A percentile compares a stretch with the other conserved stretches of the same genome.
phyloP scores from a whole-genome alignment of 2,329 filamentous ascomycete species.

The Metarhizium anisopliae region DNA sequence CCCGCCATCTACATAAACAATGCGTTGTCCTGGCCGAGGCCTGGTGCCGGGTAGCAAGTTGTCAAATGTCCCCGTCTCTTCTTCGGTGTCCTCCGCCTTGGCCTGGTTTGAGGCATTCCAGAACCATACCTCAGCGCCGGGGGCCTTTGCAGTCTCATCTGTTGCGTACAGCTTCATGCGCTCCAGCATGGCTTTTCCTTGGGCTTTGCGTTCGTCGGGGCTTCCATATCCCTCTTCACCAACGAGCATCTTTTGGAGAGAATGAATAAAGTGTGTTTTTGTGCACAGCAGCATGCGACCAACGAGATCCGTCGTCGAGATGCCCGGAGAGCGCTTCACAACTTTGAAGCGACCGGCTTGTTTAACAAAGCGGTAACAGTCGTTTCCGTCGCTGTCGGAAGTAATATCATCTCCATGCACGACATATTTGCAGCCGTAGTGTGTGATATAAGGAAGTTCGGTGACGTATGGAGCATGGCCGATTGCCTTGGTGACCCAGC shows the following conservation, averaged over 20 bases:
- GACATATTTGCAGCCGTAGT: slow-evolving; percentile 92
- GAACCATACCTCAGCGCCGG: slow-evolving; percentile 78
- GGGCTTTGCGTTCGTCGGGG: slow-evolving; percentile 53
- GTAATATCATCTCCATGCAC: slow-evolving; percentile 97
- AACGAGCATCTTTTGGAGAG: slow-evolving; percentile 57
- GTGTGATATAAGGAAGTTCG: slow-evolving; percentile 82
- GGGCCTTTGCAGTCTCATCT: slow-evolving; percentile 68
- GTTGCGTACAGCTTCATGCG: slow-evolving; percentile 81
- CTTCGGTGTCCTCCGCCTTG: slow-evolving; percentile 31
- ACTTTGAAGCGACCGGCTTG: slow-evolving; percentile 89
- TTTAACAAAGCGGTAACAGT: slow-evolving; percentile 98
- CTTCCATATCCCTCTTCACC: slow-evolving; percentile 67
- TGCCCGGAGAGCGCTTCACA: slow-evolving; percentile 90
- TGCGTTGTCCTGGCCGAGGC: slow-evolving; percentile 66
- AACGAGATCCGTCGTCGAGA: slow-evolving; percentile 96
- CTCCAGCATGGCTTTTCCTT: slow-evolving; percentile 62
- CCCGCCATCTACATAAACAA: slow-evolving; percentile 93
- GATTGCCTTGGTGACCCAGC: slow-evolving; percentile 83
- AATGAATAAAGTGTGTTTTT: slow-evolving; percentile 85
- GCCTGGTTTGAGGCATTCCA: slow-evolving; percentile 54
- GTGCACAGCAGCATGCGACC: slow-evolving; percentile 96
- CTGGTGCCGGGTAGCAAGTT: slow-evolving; percentile 62
- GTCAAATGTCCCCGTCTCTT: slow-evolving; percentile 57
- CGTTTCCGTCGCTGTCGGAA: slow-evolving; percentile 83
- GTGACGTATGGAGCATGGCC: slow-evolving; percentile 91